A percentile compares a stretch with the other conserved stretches of the same genome.
These are phyloP conservation scores for Brettanomyces nanus DNA, from an alignment of 805 yeast species.

Conservation along the genomic window DNA sequence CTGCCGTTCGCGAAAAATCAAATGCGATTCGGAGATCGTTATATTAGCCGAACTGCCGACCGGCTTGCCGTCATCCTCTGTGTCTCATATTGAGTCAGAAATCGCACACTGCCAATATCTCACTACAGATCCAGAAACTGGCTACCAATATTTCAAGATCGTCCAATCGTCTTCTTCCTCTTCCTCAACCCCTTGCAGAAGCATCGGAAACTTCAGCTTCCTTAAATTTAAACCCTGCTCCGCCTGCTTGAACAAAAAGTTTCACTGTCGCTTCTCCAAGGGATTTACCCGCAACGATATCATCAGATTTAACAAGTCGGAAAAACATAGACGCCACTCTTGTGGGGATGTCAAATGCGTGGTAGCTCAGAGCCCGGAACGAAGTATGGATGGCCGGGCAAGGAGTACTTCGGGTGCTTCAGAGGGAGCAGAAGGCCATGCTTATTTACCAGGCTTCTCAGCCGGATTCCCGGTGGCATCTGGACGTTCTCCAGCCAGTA, in stretches of 20 bases:
- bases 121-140: constrained; percentile 11
- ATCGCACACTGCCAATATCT: constrained; percentile 26
- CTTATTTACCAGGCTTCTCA: not conserved
- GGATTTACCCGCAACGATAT: constrained; percentile 63
- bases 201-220: constrained; percentile 15
- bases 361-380: too few species aligned
- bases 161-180: constrained; percentile 14
- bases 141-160: constrained; percentile 24
- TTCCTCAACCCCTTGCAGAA: constrained; percentile 5
- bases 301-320: constrained; percentile 28
- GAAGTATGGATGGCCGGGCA: too few species aligned
- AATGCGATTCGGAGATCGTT: constrained; percentile 59
- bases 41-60: constrained; percentile 19
- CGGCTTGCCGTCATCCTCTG: not conserved
- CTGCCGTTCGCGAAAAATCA: constrained; percentile 61
- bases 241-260: constrained; percentile 40
- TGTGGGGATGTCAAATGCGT: too few species aligned
- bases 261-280: constrained; percentile 48
- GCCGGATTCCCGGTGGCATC: too few species aligned
- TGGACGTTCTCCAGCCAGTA: too few species aligned
- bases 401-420: not conserved
- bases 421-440: not conserved
- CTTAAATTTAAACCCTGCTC: constrained; percentile 47
- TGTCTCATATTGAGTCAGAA: constrained; percentile 8
- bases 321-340: constrained; percentile 10